Conservation (phyloP, 768 basidiomycete species). For the Mycena galopus region DNA sequence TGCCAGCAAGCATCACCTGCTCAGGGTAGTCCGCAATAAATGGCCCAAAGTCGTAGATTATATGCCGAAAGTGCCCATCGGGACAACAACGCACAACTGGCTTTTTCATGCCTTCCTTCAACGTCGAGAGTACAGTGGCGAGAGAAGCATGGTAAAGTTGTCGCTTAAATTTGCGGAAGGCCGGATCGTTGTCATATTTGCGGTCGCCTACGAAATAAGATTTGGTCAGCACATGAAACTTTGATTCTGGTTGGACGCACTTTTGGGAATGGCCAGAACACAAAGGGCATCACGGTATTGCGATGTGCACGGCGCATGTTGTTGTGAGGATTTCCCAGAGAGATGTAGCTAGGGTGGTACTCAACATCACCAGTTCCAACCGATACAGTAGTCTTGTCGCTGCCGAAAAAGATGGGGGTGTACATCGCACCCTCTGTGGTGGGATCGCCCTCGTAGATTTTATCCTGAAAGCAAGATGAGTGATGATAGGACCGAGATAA, state of each 20-base stretch:
- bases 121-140: constrained; percentile 5
- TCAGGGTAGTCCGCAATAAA: constrained; percentile 42
- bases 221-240: background rate
- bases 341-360: constrained; percentile 42
- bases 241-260: constrained; percentile 27
- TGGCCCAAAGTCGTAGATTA: constrained; percentile 22
- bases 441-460: background rate
- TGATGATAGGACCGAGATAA: background rate
- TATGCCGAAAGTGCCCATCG: background rate
- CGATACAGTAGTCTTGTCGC: constrained; percentile 45
- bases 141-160: constrained; percentile 37
- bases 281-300: constrained; percentile 39
- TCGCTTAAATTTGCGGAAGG: constrained; percentile 30
- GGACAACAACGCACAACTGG: constrained; percentile 25
- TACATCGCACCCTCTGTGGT: constrained; percentile 1
- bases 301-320: constrained; percentile 40
- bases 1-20: constrained; percentile 34
- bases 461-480: background rate
- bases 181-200: constrained; percentile 20
- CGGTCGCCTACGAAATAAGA: constrained; percentile 24
- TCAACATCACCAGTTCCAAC: constrained; percentile 41
- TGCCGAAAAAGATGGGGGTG: constrained; percentile 37
- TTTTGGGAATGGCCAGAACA: constrained; percentile 46
- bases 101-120: constrained; percentile 18
- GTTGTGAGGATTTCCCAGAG: constrained; percentile 41